phyloP scores from a whole-genome alignment of 2,329 filamentous ascomycete species.

The Monilinia fructigena region DNA sequence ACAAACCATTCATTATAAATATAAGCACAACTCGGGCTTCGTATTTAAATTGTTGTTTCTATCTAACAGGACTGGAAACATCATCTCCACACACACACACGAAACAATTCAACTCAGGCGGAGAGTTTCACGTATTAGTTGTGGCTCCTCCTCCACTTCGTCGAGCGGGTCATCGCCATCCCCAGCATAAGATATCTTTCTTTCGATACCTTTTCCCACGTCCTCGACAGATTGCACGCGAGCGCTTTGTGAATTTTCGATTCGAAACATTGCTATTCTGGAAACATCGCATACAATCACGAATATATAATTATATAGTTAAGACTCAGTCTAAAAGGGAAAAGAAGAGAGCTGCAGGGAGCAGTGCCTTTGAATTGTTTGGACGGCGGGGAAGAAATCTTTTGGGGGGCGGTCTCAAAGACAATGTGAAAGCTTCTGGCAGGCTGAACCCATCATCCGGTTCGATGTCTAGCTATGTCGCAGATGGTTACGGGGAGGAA shows the following conservation, averaged over 20 bases:
- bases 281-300: slow-evolving; percentile 69
- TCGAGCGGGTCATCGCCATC: slow-evolving; percentile 27
- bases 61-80: slow-evolving; percentile 10
- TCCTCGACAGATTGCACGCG: slow-evolving; percentile 17
- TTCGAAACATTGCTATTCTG: slow-evolving; percentile 72
- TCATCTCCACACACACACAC: background rate
- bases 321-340: slow-evolving; percentile 57
- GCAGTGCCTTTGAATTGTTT: slow-evolving; percentile 35
- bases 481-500: slow-evolving; percentile 39
- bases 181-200: slow-evolving; percentile 10
- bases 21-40: slow-evolving; percentile 3
- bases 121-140: slow-evolving; percentile 20
- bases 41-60: background rate
- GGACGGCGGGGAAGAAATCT: slow-evolving; percentile 37
- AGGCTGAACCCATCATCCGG: slow-evolving; percentile 38
- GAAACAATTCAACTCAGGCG: background rate
- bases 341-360: slow-evolving; percentile 44
- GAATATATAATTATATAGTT: slow-evolving; percentile 73
- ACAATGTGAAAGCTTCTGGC: slow-evolving; percentile 41
- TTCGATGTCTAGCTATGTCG: slow-evolving; percentile 40
- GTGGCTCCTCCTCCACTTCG: slow-evolving; percentile 21
- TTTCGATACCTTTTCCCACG: slow-evolving; percentile 32
- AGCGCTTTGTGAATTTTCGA: slow-evolving; percentile 53
- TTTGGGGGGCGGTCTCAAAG: slow-evolving; percentile 38
- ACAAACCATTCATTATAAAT: background rate